phyloP scores from a whole-genome alignment of 768 basidiomycete genomes.

The Roridomyces roridus region DNA sequence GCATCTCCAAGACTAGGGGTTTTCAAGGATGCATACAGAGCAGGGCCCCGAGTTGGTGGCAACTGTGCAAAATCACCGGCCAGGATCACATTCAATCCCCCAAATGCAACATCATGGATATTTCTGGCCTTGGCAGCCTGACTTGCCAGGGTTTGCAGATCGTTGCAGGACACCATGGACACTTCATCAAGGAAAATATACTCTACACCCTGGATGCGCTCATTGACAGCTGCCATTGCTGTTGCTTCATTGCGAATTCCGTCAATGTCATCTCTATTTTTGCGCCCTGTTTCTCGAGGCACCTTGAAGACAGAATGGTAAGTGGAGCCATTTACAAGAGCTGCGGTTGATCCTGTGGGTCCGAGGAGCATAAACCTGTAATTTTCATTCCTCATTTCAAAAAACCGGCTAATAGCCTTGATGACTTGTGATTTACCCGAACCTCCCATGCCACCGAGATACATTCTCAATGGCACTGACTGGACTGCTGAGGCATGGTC shows the following conservation, averaged over 20 bases:
- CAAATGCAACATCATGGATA: slow-evolving; percentile 27
- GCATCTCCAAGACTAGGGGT: too few relatives aligned
- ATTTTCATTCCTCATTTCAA: slow-evolving; percentile 29
- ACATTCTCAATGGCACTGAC: slow-evolving; percentile 32
- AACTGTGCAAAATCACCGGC: too few relatives aligned
- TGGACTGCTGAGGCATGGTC: slow-evolving; percentile 20
- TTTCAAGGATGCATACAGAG: too few relatives aligned
- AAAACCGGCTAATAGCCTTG: slow-evolving; percentile 28
- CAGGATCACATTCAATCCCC: slow-evolving; percentile 37
- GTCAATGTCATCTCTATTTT: background rate
- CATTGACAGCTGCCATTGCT: background rate
- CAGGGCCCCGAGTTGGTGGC: too few relatives aligned
- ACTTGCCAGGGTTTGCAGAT: slow-evolving; percentile 30
- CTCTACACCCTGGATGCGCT: slow-evolving; percentile 28
- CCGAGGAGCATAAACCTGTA: slow-evolving; percentile 33
- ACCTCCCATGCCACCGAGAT: slow-evolving; percentile 39
- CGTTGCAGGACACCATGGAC: slow-evolving; percentile 38
- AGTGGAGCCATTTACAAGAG: slow-evolving; percentile 39
- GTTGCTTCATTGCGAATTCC: background rate
- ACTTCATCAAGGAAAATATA: slow-evolving; percentile 44
- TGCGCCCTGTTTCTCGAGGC: background rate
- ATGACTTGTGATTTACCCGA: slow-evolving; percentile 39
- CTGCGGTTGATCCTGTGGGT: slow-evolving; percentile 41
- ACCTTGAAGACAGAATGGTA: slow-evolving; percentile 35
- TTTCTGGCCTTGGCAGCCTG: slow-evolving; percentile 26